Evolutionary conservation across 306 rosid species (phyloP).

Genomic region (Cyclanthera cordifolia): DNA sequence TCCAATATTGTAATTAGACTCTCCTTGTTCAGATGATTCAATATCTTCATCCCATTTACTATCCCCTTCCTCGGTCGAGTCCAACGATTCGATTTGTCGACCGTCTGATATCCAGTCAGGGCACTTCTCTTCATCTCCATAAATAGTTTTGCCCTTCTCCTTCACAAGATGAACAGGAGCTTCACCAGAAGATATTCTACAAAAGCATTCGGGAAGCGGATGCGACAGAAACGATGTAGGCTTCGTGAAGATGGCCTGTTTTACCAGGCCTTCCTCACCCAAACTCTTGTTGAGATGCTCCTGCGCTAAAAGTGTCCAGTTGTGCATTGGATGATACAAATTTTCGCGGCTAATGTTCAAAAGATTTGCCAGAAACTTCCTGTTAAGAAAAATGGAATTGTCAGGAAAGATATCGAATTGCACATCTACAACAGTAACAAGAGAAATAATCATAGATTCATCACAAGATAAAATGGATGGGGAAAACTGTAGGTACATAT

Average conservation of each 20-base stretch:
- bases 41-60: constrained; percentile 42
- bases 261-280: constrained; percentile 74
- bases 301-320: constrained; percentile 59
- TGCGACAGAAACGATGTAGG: constrained; percentile 72
- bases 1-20: constrained; percentile 39
- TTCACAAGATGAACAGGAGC: constrained; percentile 32
- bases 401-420: constrained; percentile 14
- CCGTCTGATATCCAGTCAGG: constrained; percentile 85
- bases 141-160: constrained; percentile 38
- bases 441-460: too few relatives aligned
- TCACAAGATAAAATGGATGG: too few relatives aligned
- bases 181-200: constrained; percentile 52
- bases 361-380: constrained; percentile 61
- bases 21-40: constrained; percentile 34
- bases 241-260: constrained; percentile 63
- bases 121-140: constrained; percentile 81
- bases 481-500: too few relatives aligned
- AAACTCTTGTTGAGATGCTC: constrained; percentile 82
- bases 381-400: constrained; percentile 27
- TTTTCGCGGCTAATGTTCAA: constrained; percentile 61
- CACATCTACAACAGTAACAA: neutral
- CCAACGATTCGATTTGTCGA: constrained; percentile 25
- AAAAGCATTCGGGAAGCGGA: constrained; percentile 95
- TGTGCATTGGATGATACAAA: constrained; percentile 66
- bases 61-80: constrained; percentile 34